phyloP scores from a whole-genome alignment of 441 rosid species.

The Erodium chrysanthum region DNA sequence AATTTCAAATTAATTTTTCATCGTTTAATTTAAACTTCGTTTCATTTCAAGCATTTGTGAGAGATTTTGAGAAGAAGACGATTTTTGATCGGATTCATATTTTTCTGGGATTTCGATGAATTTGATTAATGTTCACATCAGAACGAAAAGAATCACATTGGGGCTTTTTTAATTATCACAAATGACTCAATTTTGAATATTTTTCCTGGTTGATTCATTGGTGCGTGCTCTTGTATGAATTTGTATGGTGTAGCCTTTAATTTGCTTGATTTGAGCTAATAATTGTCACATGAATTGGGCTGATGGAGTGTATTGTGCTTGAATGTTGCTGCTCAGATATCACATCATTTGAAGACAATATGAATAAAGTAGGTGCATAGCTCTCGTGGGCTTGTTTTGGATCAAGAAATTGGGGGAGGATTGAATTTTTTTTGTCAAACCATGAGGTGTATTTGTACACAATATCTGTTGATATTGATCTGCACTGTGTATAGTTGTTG shows the following conservation, averaged over 20 bases:
- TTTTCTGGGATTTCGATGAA: neutral
- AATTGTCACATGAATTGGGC: neutral
- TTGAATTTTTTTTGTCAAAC: neutral
- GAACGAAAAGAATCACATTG: neutral
- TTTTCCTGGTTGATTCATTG: neutral
- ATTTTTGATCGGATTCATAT: neutral
- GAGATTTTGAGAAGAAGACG: neutral
- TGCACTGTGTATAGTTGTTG: slow-evolving; percentile 7
- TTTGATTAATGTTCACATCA: neutral
- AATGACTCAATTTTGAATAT: too few relatives aligned
- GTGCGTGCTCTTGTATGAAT: neutral
- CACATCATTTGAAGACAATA: neutral
- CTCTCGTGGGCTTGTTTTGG: neutral
- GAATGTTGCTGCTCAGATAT: neutral
- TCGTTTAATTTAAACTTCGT: neutral
- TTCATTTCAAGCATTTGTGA: neutral
- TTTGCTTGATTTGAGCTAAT: neutral
- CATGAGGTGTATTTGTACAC: neutral
- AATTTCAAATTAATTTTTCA: neutral
- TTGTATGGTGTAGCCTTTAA: neutral
- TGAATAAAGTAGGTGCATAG: neutral
- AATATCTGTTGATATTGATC: slow-evolving; percentile 19
- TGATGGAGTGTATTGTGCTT: neutral
- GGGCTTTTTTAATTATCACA: neutral
- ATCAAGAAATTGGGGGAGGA: neutral